phyloP scores from a whole-genome alignment of 768 basidiomycete genomes.

The Pleurotus platypus region DNA sequence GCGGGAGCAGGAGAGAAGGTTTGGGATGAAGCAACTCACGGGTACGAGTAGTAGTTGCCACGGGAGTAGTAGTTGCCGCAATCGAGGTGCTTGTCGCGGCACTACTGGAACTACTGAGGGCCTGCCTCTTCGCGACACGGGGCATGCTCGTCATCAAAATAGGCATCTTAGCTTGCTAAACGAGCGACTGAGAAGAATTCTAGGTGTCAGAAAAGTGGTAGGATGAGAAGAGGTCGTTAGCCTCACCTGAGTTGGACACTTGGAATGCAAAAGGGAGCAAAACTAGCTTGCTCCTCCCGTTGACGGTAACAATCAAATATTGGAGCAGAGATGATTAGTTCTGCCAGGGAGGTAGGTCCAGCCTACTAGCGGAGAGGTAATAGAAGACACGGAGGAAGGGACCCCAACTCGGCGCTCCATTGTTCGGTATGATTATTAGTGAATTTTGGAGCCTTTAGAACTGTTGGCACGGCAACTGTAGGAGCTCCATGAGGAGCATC shows the following conservation, averaged over 20 bases:
- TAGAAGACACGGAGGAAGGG: conserved; percentile 2
- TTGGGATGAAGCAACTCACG: conserved; percentile 4
- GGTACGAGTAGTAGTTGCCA: background rate
- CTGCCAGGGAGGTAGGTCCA: conserved; percentile 9
- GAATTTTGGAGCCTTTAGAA: background rate
- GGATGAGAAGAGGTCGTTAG: background rate
- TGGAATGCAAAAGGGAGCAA: conserved; percentile 8
- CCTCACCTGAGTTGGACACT: conserved; percentile 5
- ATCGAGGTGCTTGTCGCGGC: background rate
- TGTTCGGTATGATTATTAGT: background rate
- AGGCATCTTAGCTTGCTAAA: conserved; percentile 4
- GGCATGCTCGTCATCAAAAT: conserved; percentile 7
- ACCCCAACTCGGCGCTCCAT: background rate
- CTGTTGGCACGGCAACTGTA: conserved; percentile 6
- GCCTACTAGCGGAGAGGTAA: conserved; percentile 9
- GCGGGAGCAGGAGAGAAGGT: background rate
- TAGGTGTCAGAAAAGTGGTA: background rate
- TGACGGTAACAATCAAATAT: conserved; percentile 4
- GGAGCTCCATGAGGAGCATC: background rate
- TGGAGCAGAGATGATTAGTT: conserved; percentile 6
- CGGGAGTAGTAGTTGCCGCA: background rate
- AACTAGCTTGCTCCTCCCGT: conserved; percentile 8
- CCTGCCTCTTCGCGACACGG: conserved; percentile 6
- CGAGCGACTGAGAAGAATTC: conserved; percentile 4
- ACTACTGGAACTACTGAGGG: background rate